Evolutionary conservation across 2,329 filamentous ascomycete species (phyloP).

Genomic region (Exophiala calicioides): DNA sequence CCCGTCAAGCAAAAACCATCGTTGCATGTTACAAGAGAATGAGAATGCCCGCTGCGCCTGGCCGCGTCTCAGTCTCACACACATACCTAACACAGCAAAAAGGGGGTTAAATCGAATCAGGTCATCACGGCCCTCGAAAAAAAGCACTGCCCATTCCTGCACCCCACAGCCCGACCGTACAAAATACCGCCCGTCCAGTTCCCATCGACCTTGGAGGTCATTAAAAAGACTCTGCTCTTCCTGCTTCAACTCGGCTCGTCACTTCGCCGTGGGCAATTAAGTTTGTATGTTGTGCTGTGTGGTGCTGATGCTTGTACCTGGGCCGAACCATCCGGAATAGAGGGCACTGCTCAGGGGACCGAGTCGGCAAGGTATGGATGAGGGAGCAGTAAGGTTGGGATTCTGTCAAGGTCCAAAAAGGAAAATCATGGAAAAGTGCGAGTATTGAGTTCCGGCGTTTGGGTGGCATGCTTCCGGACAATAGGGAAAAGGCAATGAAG

Average conservation of each 20-base stretch:
- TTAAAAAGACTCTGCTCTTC: conserved; percentile 12
- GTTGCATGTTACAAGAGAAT: conserved; percentile 21
- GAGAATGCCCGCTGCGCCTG: conserved; percentile 8
- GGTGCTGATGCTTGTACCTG: conserved; percentile 8
- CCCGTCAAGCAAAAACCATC: conserved; percentile 20
- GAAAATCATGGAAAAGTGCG: conserved; percentile 14
- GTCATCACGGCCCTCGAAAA: conserved; percentile 22
- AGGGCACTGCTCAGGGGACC: background rate
- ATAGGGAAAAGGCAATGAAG: conserved; percentile 14
- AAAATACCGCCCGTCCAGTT: conserved; percentile 9
- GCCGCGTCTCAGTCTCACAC: conserved; percentile 6
- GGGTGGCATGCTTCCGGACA: conserved; percentile 14
- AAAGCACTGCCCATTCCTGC: conserved; percentile 10
- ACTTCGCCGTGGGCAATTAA: background rate
- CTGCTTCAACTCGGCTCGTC: conserved; percentile 14
- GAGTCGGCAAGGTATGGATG: conserved; percentile 19
- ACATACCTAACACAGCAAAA: conserved; percentile 17
- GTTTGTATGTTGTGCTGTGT: conserved; percentile 4
- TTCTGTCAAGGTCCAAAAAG: conserved; percentile 14
- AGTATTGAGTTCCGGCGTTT: conserved; percentile 10
- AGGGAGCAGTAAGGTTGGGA: conserved; percentile 12
- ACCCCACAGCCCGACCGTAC: conserved; percentile 13
- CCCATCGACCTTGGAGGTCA: conserved; percentile 11
- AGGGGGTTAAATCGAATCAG: conserved; percentile 13
- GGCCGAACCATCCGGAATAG: background rate